Base-by-base conservation (phyloP, 2,329 filamentous ascomycete genomes). In the Ascochyta koolunga region DNA sequence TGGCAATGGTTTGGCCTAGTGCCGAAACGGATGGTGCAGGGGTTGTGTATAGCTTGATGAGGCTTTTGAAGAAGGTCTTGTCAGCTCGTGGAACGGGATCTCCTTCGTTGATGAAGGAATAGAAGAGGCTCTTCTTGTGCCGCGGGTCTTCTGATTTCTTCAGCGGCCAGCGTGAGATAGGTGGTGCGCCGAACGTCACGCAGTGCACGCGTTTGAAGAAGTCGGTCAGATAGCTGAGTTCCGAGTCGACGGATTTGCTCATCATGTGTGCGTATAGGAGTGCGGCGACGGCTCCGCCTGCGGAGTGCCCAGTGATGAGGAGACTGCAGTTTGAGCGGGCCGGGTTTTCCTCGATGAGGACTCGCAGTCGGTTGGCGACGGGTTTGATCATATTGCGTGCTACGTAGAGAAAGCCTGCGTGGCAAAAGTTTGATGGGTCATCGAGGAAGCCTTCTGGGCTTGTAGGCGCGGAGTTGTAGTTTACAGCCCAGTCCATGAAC, bases 401-500 rank as follows among this genome's bases (percentile, higher is more conserved):
- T 1, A 90, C 89, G 11, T 83, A 82, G 0, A 96, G 79, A 62
- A 96, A 96, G 0, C 91, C 91, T 0, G 89, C 82, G 69, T 96
- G 91, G 69, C 90, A 95, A 13, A 87, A 79, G 67, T 96, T 96
- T 15, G 84, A 86, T 0, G 81, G 73, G 62, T 96, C 91, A 66
- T 96, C 91, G 22, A 96, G 79, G 69, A 96, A 95, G 1, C 83
- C 84, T 0, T 68, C 70, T 0, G 91, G 90, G 1, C 85, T 80
- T 0, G 83, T 79, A 0, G 90, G 90, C 0, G 83, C 85, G 1
- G 84, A 84, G 43, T 89, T 85, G 48, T 95, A 82, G 71, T 96
- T 96, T 39, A 95, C 89, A 1, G 89, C 84, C 91, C 91, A 96
- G 75, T 96, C 91, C 78, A 89, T 86, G 63, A 95, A 89, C 6